Evolutionary conservation across 352 stramenopile species (phyloP).

Genomic region (Pythium brassicae): DNA sequence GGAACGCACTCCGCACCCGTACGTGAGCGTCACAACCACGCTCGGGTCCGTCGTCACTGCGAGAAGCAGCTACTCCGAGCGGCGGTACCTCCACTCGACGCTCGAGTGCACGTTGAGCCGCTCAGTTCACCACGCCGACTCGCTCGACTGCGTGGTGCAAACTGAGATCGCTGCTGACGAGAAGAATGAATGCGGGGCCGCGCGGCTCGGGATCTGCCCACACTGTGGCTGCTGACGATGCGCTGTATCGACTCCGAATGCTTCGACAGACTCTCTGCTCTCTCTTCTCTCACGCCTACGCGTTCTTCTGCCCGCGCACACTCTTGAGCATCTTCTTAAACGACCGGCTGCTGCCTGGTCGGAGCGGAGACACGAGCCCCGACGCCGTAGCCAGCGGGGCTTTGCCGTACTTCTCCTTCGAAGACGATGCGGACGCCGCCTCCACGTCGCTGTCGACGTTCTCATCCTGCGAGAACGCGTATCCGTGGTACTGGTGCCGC

Average conservation of each 20-base stretch:
- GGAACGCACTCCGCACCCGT: constrained; percentile 26
- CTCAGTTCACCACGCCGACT: neutral
- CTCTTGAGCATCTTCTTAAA: constrained; percentile 82
- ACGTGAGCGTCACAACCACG: constrained; percentile 26
- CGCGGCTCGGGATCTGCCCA: neutral
- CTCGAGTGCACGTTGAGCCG: constrained; percentile 6
- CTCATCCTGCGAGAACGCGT: constrained; percentile 78
- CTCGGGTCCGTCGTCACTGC: constrained; percentile 28
- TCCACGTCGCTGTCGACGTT: constrained; percentile 68
- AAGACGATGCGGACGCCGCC: constrained; percentile 22
- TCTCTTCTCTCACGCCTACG: constrained; percentile 15
- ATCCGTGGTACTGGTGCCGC: constrained; percentile 56
- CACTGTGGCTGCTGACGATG: neutral
- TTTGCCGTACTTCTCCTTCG: constrained; percentile 17
- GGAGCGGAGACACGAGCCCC: constrained; percentile 3
- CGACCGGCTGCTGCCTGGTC: constrained; percentile 9
- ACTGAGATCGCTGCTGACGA: constrained; percentile 8
- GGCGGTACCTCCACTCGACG: constrained; percentile 12
- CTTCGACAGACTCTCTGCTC: neutral
- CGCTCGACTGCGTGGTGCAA: constrained; percentile 10
- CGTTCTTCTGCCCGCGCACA: constrained; percentile 66
- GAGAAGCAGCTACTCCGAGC: constrained; percentile 19
- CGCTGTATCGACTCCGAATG: neutral
- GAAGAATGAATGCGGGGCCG: neutral
- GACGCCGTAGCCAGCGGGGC: constrained; percentile 10